Evolutionary conservation across 1,284 basidiomycete species (phyloP), one percentile per base, ranked within the genome.

Genomic region (Fomes fomentarius): DNA sequence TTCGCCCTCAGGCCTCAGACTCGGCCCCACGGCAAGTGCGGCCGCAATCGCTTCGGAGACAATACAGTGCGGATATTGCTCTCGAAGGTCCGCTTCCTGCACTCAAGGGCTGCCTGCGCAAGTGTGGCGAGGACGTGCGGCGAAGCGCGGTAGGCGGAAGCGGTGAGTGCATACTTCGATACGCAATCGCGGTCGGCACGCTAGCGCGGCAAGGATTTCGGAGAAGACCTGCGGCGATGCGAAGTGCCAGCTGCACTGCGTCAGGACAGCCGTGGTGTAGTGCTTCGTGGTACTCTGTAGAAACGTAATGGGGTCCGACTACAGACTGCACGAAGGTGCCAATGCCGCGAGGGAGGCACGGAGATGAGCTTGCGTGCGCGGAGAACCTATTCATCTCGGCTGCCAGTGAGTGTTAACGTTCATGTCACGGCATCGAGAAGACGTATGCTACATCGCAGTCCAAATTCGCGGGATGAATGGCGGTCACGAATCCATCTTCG

Each of bases 161-260:
- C 59, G 26, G 57, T 60, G 28, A 77, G 65, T 15, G 69, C 61
- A 63, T 69, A 78, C 51, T 78, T 75, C 10, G 76, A 73, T 45
- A 77, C 61, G 62, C 69, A 72, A 22, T 76, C 54, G 12, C 63
- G 58, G 39, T 65, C 62, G 5, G 66, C 67, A 34, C 67, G 69
- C 1, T 49, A 38, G 9, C 60, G 63, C 66, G 10, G 50, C 54
- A 24, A 78, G 64, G n/a, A 71, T 77, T n/a, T 66, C 57, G 22
- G 56, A 37, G 53, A 77, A 58, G 25, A 66, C 64, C 14, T 62
- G 41, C 8, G 74, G 72, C 14, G 72, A 71, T 41, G 71, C 45
- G 62, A 78, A 76, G 68, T 78, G 78, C 71, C 73, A 77, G 28
- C 70, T 63, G 64, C 72, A 74, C 56, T 74, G 72, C 6, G 70